These are phyloP conservation scores for Scedosporium aurantiacum DNA, from an alignment of 2,329 filamentous ascomycete genomes.

Conservation along the genomic window DNA sequence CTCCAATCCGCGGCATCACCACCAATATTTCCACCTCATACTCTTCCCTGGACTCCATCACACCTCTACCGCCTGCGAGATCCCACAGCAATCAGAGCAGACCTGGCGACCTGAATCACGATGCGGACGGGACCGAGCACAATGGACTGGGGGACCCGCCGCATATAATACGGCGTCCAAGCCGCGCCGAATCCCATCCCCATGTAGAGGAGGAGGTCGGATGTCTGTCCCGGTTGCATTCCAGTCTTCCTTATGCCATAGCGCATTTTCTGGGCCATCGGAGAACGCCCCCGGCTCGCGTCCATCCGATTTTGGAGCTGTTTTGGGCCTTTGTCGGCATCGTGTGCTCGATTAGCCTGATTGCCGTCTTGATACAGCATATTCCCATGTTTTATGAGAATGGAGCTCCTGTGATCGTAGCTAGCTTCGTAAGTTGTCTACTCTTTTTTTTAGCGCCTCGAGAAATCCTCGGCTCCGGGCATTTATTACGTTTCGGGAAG, in stretches of 20 bases:
- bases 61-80: neutral
- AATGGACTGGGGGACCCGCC: neutral
- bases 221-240: neutral
- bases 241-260: conserved; percentile 49
- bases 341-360: conserved; percentile 48
- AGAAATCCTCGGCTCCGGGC: neutral
- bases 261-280: conserved; percentile 60
- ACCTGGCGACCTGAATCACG: neutral
- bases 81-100: neutral
- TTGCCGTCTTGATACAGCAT: conserved; percentile 44
- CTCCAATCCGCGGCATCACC: neutral
- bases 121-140: neutral
- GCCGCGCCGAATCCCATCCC: neutral
- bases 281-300: conserved; percentile 18
- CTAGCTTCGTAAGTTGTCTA: conserved; percentile 50
- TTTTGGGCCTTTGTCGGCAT: conserved; percentile 56
- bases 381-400: conserved; percentile 41
- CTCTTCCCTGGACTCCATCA: neutral
- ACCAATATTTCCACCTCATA: neutral
- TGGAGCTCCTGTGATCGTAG: conserved; percentile 51
- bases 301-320: conserved; percentile 48
- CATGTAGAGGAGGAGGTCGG: neutral
- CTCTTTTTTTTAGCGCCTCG: neutral
- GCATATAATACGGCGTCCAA: neutral
- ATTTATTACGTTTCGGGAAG: too few species aligned